These are phyloP conservation scores for Lyophyllum shimeji DNA, from an alignment of 768 basidiomycete species.

Conservation along the genomic window DNA sequence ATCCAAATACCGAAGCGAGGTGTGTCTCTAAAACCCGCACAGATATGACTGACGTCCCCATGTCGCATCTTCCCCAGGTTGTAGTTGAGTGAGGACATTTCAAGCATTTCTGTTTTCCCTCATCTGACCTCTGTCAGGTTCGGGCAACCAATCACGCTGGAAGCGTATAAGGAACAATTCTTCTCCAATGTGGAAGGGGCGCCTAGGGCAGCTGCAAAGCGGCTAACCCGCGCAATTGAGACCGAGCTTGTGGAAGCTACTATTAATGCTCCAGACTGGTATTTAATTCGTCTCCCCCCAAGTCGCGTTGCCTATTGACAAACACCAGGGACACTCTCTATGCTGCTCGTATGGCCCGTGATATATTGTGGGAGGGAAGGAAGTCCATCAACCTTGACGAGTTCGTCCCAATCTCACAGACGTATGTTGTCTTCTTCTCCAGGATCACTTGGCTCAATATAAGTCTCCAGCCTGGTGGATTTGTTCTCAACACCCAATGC, in stretches of 20 bases:
- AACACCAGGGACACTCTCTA: conserved; percentile 80
- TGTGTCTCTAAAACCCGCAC: conserved; percentile 43
- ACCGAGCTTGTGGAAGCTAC: conserved; percentile 69
- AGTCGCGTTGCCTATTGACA: background rate
- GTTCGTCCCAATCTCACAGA: conserved; percentile 85
- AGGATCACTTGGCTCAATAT: conserved; percentile 9
- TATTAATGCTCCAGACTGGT: conserved; percentile 96
- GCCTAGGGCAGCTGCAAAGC: conserved; percentile 80
- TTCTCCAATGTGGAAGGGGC: conserved; percentile 65
- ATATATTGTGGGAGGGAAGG: conserved; percentile 89
- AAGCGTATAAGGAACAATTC: conserved; percentile 76
- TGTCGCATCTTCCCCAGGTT: conserved; percentile 40
- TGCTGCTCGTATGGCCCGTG: conserved; percentile 88
- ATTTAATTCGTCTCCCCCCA: conserved; percentile 24
- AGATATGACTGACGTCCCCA: background rate
- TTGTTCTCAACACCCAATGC: conserved; percentile 74
- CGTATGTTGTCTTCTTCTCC: conserved; percentile 52
- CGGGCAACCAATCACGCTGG: conserved; percentile 76
- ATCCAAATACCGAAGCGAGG: conserved; percentile 89
- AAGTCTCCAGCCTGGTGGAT: conserved; percentile 72
- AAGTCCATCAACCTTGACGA: conserved; percentile 75
- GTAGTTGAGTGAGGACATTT: conserved; percentile 64
- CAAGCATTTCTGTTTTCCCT: conserved; percentile 8
- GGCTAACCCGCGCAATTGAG: conserved; percentile 76
- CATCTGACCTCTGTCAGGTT: conserved; percentile 52